Base-by-base conservation (phyloP, 169 alveolate genomes). In the Plasmodium sp. region DNA sequence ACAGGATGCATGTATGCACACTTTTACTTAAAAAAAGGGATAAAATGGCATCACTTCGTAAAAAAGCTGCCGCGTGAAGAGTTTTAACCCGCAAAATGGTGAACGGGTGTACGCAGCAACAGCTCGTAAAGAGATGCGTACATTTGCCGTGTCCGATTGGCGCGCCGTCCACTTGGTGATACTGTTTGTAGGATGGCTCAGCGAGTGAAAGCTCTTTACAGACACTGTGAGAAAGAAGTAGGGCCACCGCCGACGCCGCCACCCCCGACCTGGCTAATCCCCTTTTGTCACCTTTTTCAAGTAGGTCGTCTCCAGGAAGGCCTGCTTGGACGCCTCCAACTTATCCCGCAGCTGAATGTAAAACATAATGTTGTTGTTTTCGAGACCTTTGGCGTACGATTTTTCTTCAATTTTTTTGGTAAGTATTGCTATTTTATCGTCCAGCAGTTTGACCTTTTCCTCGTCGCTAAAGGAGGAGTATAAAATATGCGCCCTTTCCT, bases 271-370 rank as follows among this genome's bases (percentile, higher is more conserved):
- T 22, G 36, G 31, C 27, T 58, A 67, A 36, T 83, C 45, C 1
- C 3, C 39, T 34, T 85, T 85, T 43, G 22, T 56, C 10, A 79
- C 45, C 71, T 88, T 71, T 51, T 88, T 36, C 82, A 88, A 62
- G 71, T 88, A 79, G 22, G 18, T 58, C 82, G 71, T 88, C 62
- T 88, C 98, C 84, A 96, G 85, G 84, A 88, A 96, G 18, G 98
- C 97, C n/a, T 95, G 94, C 27, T 97, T 97, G 1, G 98, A 97
- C 0, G 98, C 98, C 77, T 97, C 98, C 51, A 97, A 95, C 81
- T 97, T 97, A 88, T 97, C 98, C 73, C 97, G 92, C 14, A 97
- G 93, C 94, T 97, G 98, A 62, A 97, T 84, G 62, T 96, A 96
- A 84, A 97, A 82, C 84, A 93, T 82, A 22, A 88, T 79, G 39